These are phyloP conservation scores for Eucommia ulmoides DNA, from an alignment of 257 asterid species.

Conservation along the genomic window DNA sequence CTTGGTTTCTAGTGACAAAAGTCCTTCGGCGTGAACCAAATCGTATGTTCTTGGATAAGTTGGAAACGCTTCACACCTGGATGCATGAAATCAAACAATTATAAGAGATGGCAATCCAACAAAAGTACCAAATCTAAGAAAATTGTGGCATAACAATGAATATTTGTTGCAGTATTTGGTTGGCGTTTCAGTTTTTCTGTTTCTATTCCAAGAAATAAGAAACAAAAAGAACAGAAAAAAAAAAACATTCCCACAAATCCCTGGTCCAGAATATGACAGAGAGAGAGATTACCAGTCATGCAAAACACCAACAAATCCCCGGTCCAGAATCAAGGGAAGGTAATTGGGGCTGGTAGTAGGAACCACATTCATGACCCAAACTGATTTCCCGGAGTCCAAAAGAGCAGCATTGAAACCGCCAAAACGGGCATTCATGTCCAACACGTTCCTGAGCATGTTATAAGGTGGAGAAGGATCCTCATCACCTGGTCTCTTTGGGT, in stretches of 20 bases:
- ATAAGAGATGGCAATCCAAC: slow-evolving; percentile 2
- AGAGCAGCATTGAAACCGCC: slow-evolving; percentile 93
- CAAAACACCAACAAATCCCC: slow-evolving; percentile 79
- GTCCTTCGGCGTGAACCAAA: slow-evolving; percentile 86
- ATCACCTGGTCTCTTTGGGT: slow-evolving; percentile 97
- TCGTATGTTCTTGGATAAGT: slow-evolving; percentile 96
- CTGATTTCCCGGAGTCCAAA: slow-evolving; percentile 69
- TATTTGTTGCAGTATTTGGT: no score
- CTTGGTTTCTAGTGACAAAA: slow-evolving; percentile 80
- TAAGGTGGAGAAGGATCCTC: slow-evolving; percentile 99
- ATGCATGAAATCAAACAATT: slow-evolving; percentile 4
- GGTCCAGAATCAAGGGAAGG: slow-evolving; percentile 73
- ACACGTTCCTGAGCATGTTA: slow-evolving; percentile 97
- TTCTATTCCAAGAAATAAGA: no score
- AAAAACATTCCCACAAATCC: no score
- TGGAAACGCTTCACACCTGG: slow-evolving; percentile 98
- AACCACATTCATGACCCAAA: slow-evolving; percentile 96
- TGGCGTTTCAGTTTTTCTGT: no score
- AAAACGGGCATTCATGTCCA: slow-evolving; percentile 91
- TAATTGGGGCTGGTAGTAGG: slow-evolving; percentile 65
- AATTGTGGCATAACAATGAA: no score
- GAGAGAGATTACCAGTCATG: slow-evolving; percentile 67
- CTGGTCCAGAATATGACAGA: no score
- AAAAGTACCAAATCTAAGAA: slow-evolving; percentile 3
- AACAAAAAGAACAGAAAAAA: no score